A percentile compares a stretch with the other conserved stretches of the same genome.
Evolutionary conservation across 257 asterid genomes (phyloP).

Genomic region (Solanum medicagineum): DNA sequence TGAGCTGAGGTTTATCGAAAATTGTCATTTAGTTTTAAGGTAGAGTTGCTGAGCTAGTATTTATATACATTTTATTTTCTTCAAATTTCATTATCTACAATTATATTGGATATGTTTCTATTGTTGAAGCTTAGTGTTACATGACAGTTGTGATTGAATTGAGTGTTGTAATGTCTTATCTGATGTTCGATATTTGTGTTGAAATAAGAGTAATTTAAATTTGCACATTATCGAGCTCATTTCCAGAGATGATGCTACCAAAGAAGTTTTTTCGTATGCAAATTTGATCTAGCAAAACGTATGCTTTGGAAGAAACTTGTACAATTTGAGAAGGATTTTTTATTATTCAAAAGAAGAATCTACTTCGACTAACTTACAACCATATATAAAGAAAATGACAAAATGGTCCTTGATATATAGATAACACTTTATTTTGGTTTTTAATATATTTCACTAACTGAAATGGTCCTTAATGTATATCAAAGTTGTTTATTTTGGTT

Average conservation of each 20-base stretch:
- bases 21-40: neutral
- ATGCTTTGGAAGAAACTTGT: neutral
- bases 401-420: no score
- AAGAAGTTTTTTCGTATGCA: neutral
- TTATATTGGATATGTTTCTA: neutral
- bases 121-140: neutral
- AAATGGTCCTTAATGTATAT: no score
- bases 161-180: neutral
- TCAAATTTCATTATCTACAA: neutral
- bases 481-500: no score
- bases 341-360: neutral
- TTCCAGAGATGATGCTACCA: neutral
- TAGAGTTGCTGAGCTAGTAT: neutral
- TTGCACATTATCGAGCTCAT: neutral
- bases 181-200: no score
- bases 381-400: no score
- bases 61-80: neutral
- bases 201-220: neutral
- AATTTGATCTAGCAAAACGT: no score
- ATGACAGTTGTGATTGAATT: neutral
- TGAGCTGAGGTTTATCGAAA: fast-evolving
- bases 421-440: no score
- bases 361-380: neutral
- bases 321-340: neutral
- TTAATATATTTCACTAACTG: no score